Conservation (phyloP, 148 eudicot genomes). For the Persicaria tinctoria region DNA sequence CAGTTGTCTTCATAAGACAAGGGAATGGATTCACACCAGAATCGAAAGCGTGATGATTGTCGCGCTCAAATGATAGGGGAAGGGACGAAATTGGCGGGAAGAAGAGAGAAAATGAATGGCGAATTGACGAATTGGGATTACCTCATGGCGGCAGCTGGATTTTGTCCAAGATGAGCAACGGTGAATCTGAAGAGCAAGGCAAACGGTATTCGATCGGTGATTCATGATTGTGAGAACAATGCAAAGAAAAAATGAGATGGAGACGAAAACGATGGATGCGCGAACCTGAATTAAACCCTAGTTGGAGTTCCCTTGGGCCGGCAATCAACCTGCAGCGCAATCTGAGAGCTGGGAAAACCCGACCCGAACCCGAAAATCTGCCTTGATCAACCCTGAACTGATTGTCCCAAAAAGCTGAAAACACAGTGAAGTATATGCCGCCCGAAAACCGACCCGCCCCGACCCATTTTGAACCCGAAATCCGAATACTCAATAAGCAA, state of each 20-base stretch:
- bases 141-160: slow-evolving; percentile 8
- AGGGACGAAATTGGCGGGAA: neutral
- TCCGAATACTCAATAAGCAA: too few species aligned
- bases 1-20: neutral
- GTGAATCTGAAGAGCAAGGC: neutral
- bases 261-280: slow-evolving; percentile 2
- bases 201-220: too few species aligned
- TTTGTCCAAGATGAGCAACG: slow-evolving; percentile 4
- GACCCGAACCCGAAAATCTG: too few species aligned
- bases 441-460: too few species aligned
- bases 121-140: neutral
- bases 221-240: neutral
- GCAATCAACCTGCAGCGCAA: neutral
- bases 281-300: slow-evolving; percentile 2
- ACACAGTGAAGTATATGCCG: too few species aligned
- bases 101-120: neutral
- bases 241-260: neutral
- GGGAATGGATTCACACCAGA: neutral
- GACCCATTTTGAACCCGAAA: too few species aligned
- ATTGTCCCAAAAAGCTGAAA: too few species aligned
- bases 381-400: too few species aligned
- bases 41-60: neutral
- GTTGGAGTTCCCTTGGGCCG: neutral
- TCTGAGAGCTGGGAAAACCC: too few species aligned
- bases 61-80: neutral